phyloP scores from a whole-genome alignment of 352 stramenopile species.

The Globisporangium carolinianum region DNA sequence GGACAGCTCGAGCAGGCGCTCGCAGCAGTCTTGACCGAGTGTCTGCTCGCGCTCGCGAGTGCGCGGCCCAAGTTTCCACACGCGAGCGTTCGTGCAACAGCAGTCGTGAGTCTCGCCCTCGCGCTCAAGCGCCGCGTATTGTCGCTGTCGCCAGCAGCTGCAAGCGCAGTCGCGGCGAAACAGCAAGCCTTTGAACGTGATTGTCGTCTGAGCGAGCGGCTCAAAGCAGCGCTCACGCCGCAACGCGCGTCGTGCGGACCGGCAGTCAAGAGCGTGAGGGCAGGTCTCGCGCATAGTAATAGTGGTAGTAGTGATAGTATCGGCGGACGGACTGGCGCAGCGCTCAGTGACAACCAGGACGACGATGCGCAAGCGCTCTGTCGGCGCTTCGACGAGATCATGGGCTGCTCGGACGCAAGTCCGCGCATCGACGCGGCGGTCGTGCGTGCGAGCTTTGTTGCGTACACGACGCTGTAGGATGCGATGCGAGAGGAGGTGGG shows the following conservation, averaged over 20 bases:
- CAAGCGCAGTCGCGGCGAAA: slow-evolving; percentile 17
- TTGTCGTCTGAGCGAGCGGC: slow-evolving; percentile 39
- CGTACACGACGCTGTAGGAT: slow-evolving; percentile 15
- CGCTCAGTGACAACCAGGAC: neutral
- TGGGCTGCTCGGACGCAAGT: slow-evolving; percentile 10
- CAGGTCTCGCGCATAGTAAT: neutral
- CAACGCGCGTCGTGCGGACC: slow-evolving; percentile 39
- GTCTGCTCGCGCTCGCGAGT: slow-evolving; percentile 42
- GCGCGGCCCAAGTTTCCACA: slow-evolving; percentile 55
- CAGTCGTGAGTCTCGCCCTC: slow-evolving; percentile 53
- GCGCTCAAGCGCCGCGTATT: slow-evolving; percentile 37
- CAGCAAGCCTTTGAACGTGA: slow-evolving; percentile 39
- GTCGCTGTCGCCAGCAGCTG: slow-evolving; percentile 11
- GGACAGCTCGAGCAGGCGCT: slow-evolving; percentile 60
- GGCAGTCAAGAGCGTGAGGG: slow-evolving; percentile 37
- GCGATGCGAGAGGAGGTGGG: neutral
- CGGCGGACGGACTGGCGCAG: neutral
- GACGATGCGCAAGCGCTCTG: slow-evolving; percentile 20
- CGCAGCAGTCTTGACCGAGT: slow-evolving; percentile 48
- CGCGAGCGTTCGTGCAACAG: slow-evolving; percentile 25
- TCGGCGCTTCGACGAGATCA: slow-evolving; percentile 36
- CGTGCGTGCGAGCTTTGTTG: slow-evolving; percentile 24
- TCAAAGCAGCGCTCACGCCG: slow-evolving; percentile 30
- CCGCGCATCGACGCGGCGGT: slow-evolving; percentile 3
- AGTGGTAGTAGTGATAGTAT: too few relatives aligned